A percentile compares a stretch with the other conserved stretches of the same genome.
Conservation (phyloP, 2,329 filamentous ascomycete species). For the Hymenoscyphus occultus region DNA sequence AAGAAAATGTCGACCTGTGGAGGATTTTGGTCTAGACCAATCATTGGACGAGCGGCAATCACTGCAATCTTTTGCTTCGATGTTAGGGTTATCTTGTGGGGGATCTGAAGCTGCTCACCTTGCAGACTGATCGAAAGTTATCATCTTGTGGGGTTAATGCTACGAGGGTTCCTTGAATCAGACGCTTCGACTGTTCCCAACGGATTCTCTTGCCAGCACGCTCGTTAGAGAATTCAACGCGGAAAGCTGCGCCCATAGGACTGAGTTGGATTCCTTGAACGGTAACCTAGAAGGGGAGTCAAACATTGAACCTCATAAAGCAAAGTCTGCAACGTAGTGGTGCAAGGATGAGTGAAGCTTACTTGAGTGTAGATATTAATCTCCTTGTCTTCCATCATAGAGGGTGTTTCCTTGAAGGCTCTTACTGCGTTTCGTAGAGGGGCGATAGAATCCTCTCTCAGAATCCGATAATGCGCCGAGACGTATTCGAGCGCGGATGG, state of each 20-base stretch:
- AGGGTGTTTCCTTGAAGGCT: slow-evolving; percentile 50
- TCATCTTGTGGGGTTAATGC: slow-evolving; percentile 54
- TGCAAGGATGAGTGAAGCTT: slow-evolving; percentile 24
- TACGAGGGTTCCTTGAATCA: slow-evolving; percentile 52
- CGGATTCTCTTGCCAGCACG: slow-evolving; percentile 63
- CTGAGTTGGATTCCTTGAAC: slow-evolving; percentile 64
- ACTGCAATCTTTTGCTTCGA: slow-evolving; percentile 50
- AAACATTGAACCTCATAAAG: not conserved
- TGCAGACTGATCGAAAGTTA: slow-evolving; percentile 61
- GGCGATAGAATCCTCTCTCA: slow-evolving; percentile 71
- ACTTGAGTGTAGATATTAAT: slow-evolving; percentile 71
- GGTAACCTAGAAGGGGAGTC: slow-evolving; percentile 52
- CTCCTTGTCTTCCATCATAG: slow-evolving; percentile 54
- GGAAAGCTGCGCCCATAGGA: slow-evolving; percentile 59
- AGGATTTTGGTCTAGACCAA: slow-evolving; percentile 60
- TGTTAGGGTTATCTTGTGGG: too few relatives aligned
- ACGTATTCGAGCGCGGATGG: slow-evolving; percentile 63
- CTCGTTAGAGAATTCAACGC: slow-evolving; percentile 67
- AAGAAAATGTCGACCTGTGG: slow-evolving; percentile 77
- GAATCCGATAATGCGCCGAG: slow-evolving; percentile 68
- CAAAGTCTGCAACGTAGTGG: not conserved
- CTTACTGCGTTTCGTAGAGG: slow-evolving; percentile 66
- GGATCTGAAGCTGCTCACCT: slow-evolving; percentile 30
- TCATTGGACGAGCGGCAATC: slow-evolving; percentile 66
- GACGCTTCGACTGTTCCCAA: slow-evolving; percentile 56